These are phyloP conservation scores for Daedalea quercina DNA, from an alignment of 768 basidiomycete genomes.

Conservation along the genomic window DNA sequence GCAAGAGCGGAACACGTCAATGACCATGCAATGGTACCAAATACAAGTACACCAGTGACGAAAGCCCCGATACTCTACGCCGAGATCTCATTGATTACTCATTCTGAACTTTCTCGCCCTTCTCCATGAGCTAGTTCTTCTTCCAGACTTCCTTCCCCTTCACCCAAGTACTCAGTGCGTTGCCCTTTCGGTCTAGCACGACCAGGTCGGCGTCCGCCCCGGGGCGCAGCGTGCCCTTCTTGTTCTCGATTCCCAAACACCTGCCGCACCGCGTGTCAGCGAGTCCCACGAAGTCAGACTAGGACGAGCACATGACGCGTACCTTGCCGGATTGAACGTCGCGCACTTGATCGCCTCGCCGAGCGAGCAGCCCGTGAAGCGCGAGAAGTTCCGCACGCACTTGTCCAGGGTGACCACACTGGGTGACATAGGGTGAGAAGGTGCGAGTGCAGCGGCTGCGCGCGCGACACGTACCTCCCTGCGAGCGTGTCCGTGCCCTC, in stretches of 20 bases:
- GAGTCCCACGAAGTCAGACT: not conserved
- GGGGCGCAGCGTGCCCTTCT: slow-evolving; percentile 72
- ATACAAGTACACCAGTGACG: too few relatives aligned
- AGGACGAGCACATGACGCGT: slow-evolving; percentile 17
- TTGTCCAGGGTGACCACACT: slow-evolving; percentile 80
- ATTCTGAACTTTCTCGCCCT: too few relatives aligned
- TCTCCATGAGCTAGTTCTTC: slow-evolving; percentile 13
- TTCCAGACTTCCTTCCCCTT: slow-evolving; percentile 70
- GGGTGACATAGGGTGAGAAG: slow-evolving; percentile 1
- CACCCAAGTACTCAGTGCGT: slow-evolving; percentile 70
- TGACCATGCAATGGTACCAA: too few relatives aligned
- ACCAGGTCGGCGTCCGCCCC: slow-evolving; percentile 87
- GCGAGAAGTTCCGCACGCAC: slow-evolving; percentile 79
- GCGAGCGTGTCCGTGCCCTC: slow-evolving; percentile 86
- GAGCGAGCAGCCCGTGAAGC: slow-evolving; percentile 78
- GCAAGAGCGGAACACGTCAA: too few relatives aligned
- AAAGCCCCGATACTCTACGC: too few relatives aligned
- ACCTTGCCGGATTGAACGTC: slow-evolving; percentile 81
- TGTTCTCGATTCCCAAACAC: slow-evolving; percentile 71
- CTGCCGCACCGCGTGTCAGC: slow-evolving; percentile 24
- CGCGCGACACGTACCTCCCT: slow-evolving; percentile 52
- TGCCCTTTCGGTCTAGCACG: slow-evolving; percentile 63
- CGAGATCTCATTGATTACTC: too few relatives aligned
- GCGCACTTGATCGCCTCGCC: slow-evolving; percentile 82
- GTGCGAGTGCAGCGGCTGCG: slow-evolving; percentile 1